Percentiles rank a stretch among this genome's conserved stretches.
phyloP scores from a whole-genome alignment of 2,329 filamentous ascomycete genomes.

The Tolypocladium amazonense region DNA sequence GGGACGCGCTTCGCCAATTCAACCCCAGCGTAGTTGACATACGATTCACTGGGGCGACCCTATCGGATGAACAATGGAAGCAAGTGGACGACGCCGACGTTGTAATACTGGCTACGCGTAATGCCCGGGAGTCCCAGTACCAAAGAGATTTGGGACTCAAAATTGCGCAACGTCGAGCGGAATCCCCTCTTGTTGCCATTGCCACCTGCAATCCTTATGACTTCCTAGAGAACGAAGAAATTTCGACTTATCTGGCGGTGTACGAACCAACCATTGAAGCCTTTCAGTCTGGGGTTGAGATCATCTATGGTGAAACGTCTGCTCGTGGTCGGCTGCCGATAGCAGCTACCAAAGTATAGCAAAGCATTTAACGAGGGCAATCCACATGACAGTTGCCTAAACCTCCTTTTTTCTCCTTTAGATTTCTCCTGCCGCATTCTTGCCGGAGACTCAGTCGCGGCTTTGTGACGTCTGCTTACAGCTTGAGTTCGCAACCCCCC shows the following conservation, averaged over 20 bases:
- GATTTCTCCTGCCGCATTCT: not conserved
- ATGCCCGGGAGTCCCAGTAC: conserved; percentile 13
- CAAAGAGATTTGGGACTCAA: conserved; percentile 11
- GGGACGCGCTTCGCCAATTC: conserved; percentile 8
- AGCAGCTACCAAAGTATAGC: not conserved
- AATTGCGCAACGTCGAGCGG: conserved; percentile 6
- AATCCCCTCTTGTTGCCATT: conserved; percentile 7
- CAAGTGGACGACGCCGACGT: conserved; percentile 10
- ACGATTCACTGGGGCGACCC: conserved; percentile 9
- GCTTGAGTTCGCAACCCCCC: too few species aligned
- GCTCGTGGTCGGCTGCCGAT: not conserved
- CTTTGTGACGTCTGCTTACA: not conserved
- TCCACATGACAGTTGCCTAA: too few species aligned
- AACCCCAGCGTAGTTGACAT: conserved; percentile 7
- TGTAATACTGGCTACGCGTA: conserved; percentile 14
- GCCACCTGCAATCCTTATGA: conserved; percentile 16
- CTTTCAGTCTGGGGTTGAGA: conserved; percentile 9
- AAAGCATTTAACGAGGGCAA: not conserved
- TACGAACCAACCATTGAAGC: conserved; percentile 16
- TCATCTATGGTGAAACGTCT: conserved; percentile 8
- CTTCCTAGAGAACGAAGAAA: conserved; percentile 10
- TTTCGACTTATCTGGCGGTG: conserved; percentile 11
- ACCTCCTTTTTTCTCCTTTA: too few species aligned
- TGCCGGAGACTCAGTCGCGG: too few species aligned
- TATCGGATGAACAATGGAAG: conserved; percentile 9